Evolutionary conservation across 352 stramenopile species (phyloP).

Genomic region (Phytophthora agathidicida): DNA sequence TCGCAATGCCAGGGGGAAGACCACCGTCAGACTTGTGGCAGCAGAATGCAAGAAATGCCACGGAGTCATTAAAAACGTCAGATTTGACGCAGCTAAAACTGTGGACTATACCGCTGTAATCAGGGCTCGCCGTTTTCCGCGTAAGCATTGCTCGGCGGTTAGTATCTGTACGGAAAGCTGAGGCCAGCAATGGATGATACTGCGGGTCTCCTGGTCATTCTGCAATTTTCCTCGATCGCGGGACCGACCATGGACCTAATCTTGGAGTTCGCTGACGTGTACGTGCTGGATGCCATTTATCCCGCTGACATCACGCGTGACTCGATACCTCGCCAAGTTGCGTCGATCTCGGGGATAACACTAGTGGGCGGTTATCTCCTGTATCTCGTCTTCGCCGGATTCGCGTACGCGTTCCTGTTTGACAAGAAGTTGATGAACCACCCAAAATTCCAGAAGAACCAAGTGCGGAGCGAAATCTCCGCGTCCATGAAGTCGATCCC

Average conservation of each 20-base stretch:
- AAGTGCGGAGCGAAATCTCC: constrained; percentile 62
- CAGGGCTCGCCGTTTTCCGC: constrained; percentile 31
- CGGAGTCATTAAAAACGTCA: too few relatives aligned
- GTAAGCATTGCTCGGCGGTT: constrained; percentile 17
- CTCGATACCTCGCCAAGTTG: constrained; percentile 45
- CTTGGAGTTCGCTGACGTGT: constrained; percentile 54
- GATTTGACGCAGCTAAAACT: too few relatives aligned
- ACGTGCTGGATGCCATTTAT: constrained; percentile 62
- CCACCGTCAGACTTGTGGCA: too few relatives aligned
- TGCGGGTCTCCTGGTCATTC: background rate
- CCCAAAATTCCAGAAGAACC: constrained; percentile 69
- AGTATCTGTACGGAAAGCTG: background rate
- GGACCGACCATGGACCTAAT: constrained; percentile 61
- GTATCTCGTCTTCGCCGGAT: constrained; percentile 54
- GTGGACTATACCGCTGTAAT: constrained; percentile 41
- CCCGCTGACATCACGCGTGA: constrained; percentile 46
- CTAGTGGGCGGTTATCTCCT: constrained; percentile 60
- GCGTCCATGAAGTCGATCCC: constrained; percentile 62
- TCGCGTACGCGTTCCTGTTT: constrained; percentile 67
- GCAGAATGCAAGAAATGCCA: too few relatives aligned
- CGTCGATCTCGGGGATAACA: constrained; percentile 59
- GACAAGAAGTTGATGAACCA: constrained; percentile 70
- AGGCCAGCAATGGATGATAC: background rate
- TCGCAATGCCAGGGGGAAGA: too few relatives aligned
- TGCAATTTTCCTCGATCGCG: constrained; percentile 2